Percentiles rank a stretch among this genome's conserved stretches.
phyloP scores from a whole-genome alignment of 805 yeast species.

The Monosporozyma solicola region DNA sequence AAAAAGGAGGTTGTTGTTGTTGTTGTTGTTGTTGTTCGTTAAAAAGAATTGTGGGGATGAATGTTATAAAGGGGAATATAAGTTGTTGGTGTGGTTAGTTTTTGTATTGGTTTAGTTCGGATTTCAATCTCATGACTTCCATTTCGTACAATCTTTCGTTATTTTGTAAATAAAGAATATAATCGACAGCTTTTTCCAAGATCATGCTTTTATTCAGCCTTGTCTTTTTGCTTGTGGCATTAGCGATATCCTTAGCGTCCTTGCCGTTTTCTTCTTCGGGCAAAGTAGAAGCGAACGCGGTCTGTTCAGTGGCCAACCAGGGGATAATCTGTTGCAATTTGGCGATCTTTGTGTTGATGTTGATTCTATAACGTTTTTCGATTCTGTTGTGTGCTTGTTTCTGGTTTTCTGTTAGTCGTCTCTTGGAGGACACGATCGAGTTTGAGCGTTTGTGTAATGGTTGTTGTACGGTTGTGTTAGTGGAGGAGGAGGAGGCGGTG shows the following conservation, averaged over 20 bases:
- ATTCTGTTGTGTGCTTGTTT: conserved; percentile 32
- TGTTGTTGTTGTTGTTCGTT: not conserved
- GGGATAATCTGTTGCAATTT: conserved; percentile 60
- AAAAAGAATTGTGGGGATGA: not conserved
- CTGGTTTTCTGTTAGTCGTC: not conserved
- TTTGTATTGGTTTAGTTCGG: not conserved
- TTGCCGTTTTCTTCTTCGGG: not conserved
- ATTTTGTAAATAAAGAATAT: conserved; percentile 44
- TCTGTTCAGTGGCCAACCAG: conserved; percentile 52
- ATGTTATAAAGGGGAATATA: not conserved
- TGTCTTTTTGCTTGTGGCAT: conserved; percentile 14
- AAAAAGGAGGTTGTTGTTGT: not conserved
- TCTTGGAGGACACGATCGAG: not conserved
- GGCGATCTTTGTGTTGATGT: conserved; percentile 63
- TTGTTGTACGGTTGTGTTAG: too few species aligned
- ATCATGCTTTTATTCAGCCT: conserved; percentile 55
- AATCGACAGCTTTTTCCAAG: conserved; percentile 58
- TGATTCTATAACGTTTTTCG: conserved; percentile 44
- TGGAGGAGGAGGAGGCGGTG: too few species aligned
- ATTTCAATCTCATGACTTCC: conserved; percentile 27
- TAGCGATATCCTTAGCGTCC: too few species aligned
- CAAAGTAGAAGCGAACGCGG: conserved; percentile 40
- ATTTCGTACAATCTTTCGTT: conserved; percentile 33
- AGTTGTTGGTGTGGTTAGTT: not conserved
- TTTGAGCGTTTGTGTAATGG: not conserved